phyloP scores from a whole-genome alignment of 768 basidiomycete genomes.

The Mycena indigotica region DNA sequence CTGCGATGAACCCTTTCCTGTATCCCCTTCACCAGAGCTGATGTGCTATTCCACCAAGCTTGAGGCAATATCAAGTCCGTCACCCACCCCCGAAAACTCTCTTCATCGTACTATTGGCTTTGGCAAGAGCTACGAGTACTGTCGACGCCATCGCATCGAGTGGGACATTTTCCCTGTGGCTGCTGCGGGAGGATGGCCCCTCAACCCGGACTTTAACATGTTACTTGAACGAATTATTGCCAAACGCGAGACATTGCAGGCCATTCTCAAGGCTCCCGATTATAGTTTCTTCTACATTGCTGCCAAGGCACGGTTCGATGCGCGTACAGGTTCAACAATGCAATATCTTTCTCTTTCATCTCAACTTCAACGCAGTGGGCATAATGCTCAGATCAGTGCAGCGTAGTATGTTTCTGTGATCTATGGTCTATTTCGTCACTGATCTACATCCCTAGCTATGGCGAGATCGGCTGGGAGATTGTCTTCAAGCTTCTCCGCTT shows the following conservation, averaged over 20 bases:
- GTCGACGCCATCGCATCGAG: conserved; percentile 1
- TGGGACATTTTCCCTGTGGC: conserved; percentile 1
- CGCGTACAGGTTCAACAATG: background rate
- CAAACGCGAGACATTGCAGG: background rate
- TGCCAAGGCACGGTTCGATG: background rate
- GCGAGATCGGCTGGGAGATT: conserved; percentile 8
- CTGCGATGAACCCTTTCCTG: conserved; percentile 5
- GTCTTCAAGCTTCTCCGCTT: background rate
- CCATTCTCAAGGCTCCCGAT: conserved; percentile 1
- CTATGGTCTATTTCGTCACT: background rate
- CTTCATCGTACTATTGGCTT: background rate
- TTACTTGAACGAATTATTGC: background rate
- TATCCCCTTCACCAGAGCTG: background rate
- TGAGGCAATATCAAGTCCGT: background rate
- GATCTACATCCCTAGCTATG: conserved; percentile 5
- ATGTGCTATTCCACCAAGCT: background rate
- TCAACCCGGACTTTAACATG: background rate
- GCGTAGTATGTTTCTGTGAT: conserved; percentile 10
- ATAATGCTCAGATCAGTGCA: background rate
- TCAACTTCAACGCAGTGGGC: background rate
- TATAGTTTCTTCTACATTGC: conserved; percentile 7
- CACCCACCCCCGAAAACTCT: background rate
- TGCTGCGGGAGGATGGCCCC: background rate
- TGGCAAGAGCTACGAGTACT: background rate
- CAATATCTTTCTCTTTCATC: background rate